Evolutionary conservation across 2,329 filamentous ascomycete species (phyloP), one percentile per base, ranked within the genome.

Genomic region (Fusarium nurragi): DNA sequence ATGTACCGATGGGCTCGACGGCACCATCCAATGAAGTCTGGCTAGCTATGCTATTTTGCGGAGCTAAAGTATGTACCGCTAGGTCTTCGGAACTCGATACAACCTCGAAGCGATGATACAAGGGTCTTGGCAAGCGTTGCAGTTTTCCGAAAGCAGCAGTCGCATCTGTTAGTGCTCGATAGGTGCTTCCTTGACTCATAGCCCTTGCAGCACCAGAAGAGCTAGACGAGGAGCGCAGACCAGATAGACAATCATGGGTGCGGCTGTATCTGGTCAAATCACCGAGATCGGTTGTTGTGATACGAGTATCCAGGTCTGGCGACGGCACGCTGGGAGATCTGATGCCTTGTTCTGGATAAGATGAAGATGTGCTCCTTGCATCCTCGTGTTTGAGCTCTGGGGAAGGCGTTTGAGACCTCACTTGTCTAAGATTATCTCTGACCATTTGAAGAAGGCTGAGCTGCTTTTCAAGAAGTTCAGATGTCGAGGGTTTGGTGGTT

Each of bases 331-430:
- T 53, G 12, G 56, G 61, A 6, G 68, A 68, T 10, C 38, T 53
- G n/a, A 67, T 53, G 3, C 65, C 65, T 3, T 68, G 54, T 12
- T 71, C 69, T 14, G 69, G 72, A 36, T 77, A 77, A 2, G 71
- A 70, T 12, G 75, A 77, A n/a, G 75, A 77, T 5, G 65, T 54
- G 45, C 70, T 75, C n/a, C 74, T 70, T 28, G 49, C 52, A 18
- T 52, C 57, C 19, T 41, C 32, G 16, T 54, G 23, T 5, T 13
- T 36, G 19, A 32, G 40, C 6, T 64, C 59, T 16, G 59, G 48
- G 36, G 61, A 68, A 11, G 56, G 44, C 8, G 60, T 52, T 28
- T 61, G 40, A 14, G 64, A 61, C 18, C 58, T 58, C 18, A 13
- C 23, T 4, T 47, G 14, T 8, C 60, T 61, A n/a, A 65, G 43